Conservation (phyloP, 148 eudicot species). For the Rhododendron mucronatum region DNA sequence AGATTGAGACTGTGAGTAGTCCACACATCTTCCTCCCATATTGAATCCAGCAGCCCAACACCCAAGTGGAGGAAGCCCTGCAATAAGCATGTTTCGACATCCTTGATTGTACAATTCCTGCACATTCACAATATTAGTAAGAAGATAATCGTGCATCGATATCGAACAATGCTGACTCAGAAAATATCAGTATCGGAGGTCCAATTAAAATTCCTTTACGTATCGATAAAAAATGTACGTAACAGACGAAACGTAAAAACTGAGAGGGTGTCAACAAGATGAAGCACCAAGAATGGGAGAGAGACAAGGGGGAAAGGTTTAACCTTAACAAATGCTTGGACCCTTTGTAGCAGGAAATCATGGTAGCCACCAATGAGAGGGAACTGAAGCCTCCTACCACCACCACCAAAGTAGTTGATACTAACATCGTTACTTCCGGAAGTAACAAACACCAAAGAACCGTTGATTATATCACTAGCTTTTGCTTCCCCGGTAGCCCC, state of each 20-base stretch:
- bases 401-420: slow-evolving; percentile 26
- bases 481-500: slow-evolving; percentile 24
- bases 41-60: neutral
- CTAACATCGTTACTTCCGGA: slow-evolving; percentile 39
- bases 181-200: too few species aligned
- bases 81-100: neutral
- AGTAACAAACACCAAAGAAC: slow-evolving; percentile 24
- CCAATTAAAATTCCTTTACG: too few species aligned
- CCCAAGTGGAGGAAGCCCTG: neutral
- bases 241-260: too few species aligned
- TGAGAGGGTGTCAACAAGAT: too few species aligned
- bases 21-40: neutral
- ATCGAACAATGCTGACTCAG: too few species aligned
- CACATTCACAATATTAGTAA: neutral
- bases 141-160: neutral
- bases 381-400: slow-evolving; percentile 22
- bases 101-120: slow-evolving; percentile 3
- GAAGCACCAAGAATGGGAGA: neutral
- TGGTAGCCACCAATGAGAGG: slow-evolving; percentile 25
- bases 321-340: slow-evolving; percentile 36
- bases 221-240: too few species aligned
- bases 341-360: slow-evolving; percentile 25
- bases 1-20: neutral
- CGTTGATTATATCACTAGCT: neutral
- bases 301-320: too few species aligned